Base-by-base conservation (phyloP, 805 yeast species). In the Ogataea paraovalis region DNA sequence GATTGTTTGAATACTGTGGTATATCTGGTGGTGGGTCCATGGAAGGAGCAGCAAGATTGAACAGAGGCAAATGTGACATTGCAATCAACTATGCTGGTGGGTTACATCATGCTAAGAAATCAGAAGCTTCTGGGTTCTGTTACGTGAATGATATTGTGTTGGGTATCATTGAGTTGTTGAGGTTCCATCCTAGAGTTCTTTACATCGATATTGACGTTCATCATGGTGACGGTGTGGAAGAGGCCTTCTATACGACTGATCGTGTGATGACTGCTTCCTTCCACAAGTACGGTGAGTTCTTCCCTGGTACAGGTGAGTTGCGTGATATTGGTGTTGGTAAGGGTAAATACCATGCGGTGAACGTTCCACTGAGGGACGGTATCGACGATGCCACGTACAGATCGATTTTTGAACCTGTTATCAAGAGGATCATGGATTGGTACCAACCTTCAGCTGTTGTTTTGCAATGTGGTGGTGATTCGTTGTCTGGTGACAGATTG, bases 401-500 rank as follows among this genome's bases (percentile, higher is more conserved):
- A 69, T 82, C 94, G 16, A 79, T 94, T 42, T 83, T 95, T 57
- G 97, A 90, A 65, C 98, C 97, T 2, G 78, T 90, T 38, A 86
- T 95, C 53, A 76, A 82, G 39, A 80, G 83, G 49, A 78, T 83
- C 53, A 78, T 83, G 73, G 88, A 83, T 55, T 83, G 88, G 86
- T 94, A 86, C 69, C 96, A 87, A 67, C 99, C 99, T 1, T 82
- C 95, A 8, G 97, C 96, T 0, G 85, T 94, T 51, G 97, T 94
- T n/a, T 79, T 91, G 54, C 99, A 94, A 69, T 90, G 97, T 72
- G 99, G 99, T 42, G 99, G 97, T 25, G 99, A 94, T 66, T 91
- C 98, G 1, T 74, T 94, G 44, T 89, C 96, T 37, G 96, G 97
- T 38, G 99, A 94, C 72, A 79, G 96, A 57, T 74, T 95, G 49